A percentile compares a stretch with the other conserved stretches of the same genome.
Evolutionary conservation across 192 early-diverging fungal species (phyloP).

Genomic region (Rhizophagus prolifer): DNA sequence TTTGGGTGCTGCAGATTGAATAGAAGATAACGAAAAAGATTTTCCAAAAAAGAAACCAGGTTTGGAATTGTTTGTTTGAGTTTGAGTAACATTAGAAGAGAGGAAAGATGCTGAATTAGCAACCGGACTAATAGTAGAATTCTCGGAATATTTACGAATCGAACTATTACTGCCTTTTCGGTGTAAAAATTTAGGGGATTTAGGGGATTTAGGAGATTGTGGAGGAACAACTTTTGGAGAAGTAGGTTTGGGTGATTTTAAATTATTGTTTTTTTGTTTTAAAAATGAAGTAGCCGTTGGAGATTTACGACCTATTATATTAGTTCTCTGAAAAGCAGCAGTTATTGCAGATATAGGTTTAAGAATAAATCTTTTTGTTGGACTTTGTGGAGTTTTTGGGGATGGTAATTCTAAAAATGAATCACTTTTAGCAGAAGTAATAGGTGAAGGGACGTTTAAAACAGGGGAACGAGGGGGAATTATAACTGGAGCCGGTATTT

Average conservation of each 20-base stretch:
- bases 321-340: constrained; percentile 19
- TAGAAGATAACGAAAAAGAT: constrained; percentile 17
- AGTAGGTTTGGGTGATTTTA: not conserved
- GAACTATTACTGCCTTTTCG: constrained; percentile 13
- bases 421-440: constrained; percentile 14
- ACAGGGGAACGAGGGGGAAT: constrained; percentile 7
- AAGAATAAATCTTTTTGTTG: constrained; percentile 19
- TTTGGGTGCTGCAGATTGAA: constrained; percentile 8
- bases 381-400: constrained; percentile 16
- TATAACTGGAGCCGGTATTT: constrained; percentile 23
- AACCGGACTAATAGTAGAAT: not conserved
- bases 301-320: not conserved
- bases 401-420: constrained; percentile 11
- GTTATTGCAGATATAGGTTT: constrained; percentile 17
- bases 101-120: not conserved
- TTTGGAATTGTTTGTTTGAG: constrained; percentile 12
- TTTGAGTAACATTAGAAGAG: not conserved
- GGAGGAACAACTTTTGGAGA: not conserved
- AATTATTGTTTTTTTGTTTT: constrained; percentile 3
- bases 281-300: not conserved
- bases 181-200: constrained; percentile 28
- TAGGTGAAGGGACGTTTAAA: not conserved
- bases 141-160: not conserved
- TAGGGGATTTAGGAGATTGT: constrained; percentile 16
- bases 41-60: constrained; percentile 5